These are phyloP conservation scores for Monosporascus sp. DNA, from an alignment of 2,329 filamentous ascomycete species.

Conservation along the genomic window DNA sequence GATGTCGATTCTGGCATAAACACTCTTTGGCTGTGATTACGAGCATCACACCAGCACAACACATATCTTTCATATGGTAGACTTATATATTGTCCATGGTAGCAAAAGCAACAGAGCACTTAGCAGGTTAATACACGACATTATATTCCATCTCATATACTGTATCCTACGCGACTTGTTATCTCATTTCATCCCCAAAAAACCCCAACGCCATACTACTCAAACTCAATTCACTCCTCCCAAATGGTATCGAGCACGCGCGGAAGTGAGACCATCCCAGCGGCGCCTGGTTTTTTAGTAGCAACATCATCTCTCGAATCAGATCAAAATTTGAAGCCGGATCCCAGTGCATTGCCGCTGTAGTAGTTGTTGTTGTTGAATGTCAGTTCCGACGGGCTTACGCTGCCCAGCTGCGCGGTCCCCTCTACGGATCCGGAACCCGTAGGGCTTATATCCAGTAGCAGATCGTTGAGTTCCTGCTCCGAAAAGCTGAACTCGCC, in stretches of 20 bases:
- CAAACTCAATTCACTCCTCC: constrained; percentile 5
- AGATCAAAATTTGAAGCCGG: constrained; percentile 7
- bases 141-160: too few relatives aligned
- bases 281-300: not conserved
- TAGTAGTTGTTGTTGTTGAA: not conserved
- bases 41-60: too few relatives aligned
- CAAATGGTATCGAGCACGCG: constrained; percentile 18
- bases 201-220: not conserved
- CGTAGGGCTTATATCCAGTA: constrained; percentile 18
- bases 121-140: too few relatives aligned
- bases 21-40: too few relatives aligned
- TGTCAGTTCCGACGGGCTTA: not conserved
- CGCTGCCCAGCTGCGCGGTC: not conserved
- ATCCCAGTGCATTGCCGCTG: not conserved
- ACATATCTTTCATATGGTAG: too few relatives aligned
- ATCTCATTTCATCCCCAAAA: too few relatives aligned
- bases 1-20: too few relatives aligned
- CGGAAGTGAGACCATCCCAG: constrained; percentile 1
- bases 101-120: too few relatives aligned
- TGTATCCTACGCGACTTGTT: too few relatives aligned
- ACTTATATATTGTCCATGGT: too few relatives aligned
- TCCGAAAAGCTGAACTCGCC: constrained; percentile 17
- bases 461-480: constrained; percentile 24
- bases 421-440: not conserved
- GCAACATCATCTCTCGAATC: not conserved